Evolutionary conservation across 768 basidiomycete genomes (phyloP), one percentile per base, ranked within the genome.

Genomic region (Coprinopsis cinerea): DNA sequence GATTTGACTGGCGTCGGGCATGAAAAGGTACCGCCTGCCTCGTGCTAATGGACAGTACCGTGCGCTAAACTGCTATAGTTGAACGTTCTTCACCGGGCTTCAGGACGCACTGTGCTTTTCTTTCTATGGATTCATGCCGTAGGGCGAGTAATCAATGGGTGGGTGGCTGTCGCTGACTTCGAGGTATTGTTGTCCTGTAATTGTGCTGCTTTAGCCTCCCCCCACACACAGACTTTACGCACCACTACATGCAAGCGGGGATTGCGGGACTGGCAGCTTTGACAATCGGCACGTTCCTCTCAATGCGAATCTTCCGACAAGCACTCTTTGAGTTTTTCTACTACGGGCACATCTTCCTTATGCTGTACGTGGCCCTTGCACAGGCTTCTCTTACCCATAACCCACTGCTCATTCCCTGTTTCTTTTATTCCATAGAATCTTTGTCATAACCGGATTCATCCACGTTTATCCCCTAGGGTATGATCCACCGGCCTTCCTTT

Each of bases 1-100:
- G 77, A 67, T 57, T 44, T 79, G 42, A 81, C 77, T 10, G 79
- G 80, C 3, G 61, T 82, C 28, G 62, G 74, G 7, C 78, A 81
- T 51, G 80, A 82, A 58, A 76, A 73, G 64, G 72, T 70, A 45
- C 14, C 51, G 47, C 24, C 4, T 39, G 20, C 27, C 35, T 37
- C 6, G 22, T 34, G 23, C n/a, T 13, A 17, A 5, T 47, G 34
- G 22, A 18, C 44, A 36, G n/a, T 43, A 34, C n/a, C 30, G 9
- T 9, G 30, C 43, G 49, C 35, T 30, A 40, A 15, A 36, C 26
- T 39, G 15, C 1, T 32, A 13, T 51, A 75, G 72, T 60, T 77
- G 20, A 74, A 74, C 32, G 61, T 74, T 20, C 63, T 77, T 46
- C 74, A 76, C 56, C 70, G 74, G 13, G 70, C 71, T 28, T 66